Conservation (phyloP, 352 stramenopile species). For the Pythium inflatum region DNA sequence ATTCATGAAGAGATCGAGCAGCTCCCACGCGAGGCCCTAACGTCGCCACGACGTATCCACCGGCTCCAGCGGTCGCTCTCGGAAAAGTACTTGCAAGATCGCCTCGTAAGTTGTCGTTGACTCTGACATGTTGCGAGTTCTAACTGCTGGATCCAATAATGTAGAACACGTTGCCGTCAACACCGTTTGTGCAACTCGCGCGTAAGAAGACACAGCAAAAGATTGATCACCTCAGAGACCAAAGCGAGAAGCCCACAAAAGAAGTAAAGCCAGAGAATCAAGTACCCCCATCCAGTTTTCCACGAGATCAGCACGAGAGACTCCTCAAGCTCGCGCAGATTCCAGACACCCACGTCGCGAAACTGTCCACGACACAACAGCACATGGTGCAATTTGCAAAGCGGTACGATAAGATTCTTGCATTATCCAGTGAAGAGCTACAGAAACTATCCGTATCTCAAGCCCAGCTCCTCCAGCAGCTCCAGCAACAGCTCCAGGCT, state of each 20-base stretch:
- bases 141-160: background rate
- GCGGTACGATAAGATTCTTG: slow-evolving; percentile 49
- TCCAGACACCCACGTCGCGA: slow-evolving; percentile 40
- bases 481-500: slow-evolving; percentile 31
- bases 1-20: slow-evolving; percentile 51
- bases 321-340: slow-evolving; percentile 46
- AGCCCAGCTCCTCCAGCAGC: slow-evolving; percentile 46
- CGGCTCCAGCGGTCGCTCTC: slow-evolving; percentile 30
- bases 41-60: background rate
- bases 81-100: slow-evolving; percentile 45
- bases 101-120: slow-evolving; percentile 33
- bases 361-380: slow-evolving; percentile 41
- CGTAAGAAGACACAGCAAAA: slow-evolving; percentile 50
- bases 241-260: background rate
- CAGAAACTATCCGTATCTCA: slow-evolving; percentile 42
- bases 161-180: slow-evolving; percentile 48
- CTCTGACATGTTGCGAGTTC: background rate
- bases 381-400: slow-evolving; percentile 64
- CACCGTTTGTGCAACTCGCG: slow-evolving; percentile 56
- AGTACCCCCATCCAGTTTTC: slow-evolving; percentile 24
- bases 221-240: slow-evolving; percentile 41
- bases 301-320: slow-evolving; percentile 42
- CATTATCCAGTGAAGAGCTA: slow-evolving; percentile 40
- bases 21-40: slow-evolving; percentile 11
- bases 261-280: too few species aligned